A percentile compares a stretch with the other conserved stretches of the same genome.
Conservation (phyloP, 2,329 filamentous ascomycete species). For the Sporothrix variecibatus region DNA sequence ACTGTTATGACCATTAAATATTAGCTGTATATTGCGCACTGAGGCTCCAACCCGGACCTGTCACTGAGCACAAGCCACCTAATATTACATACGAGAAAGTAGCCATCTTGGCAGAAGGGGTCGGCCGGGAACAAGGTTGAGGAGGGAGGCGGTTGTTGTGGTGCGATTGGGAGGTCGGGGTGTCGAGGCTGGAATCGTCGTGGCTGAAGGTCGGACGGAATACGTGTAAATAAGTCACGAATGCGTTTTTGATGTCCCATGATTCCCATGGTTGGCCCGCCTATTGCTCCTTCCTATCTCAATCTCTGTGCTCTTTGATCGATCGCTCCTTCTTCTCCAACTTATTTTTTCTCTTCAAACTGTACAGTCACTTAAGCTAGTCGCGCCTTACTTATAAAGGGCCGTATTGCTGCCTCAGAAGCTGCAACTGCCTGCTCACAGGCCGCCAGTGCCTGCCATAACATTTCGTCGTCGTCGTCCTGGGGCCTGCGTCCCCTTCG, state of each 20-base stretch:
- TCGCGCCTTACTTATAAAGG: neutral
- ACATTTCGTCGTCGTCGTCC: neutral
- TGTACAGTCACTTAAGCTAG: neutral
- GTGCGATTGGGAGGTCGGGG: neutral
- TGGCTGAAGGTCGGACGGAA: neutral
- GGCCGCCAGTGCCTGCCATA: neutral
- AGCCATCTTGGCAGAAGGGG: neutral
- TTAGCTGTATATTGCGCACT: too few species aligned
- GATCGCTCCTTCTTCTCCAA: neutral
- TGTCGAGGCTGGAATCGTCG: too few species aligned
- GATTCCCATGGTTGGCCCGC: neutral
- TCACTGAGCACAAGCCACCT: too few species aligned
- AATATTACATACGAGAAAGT: too few species aligned
- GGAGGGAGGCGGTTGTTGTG: neutral
- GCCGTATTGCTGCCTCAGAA: neutral
- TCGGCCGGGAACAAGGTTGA: too few species aligned
- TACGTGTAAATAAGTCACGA: neutral
- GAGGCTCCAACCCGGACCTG: too few species aligned
- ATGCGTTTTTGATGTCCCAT: neutral
- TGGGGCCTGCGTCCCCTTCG: neutral
- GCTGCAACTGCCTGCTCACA: neutral
- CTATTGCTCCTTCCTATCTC: too few species aligned
- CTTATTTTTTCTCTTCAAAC: neutral
- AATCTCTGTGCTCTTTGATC: neutral
- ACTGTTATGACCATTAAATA: too few species aligned